Evolutionary conservation across 1,284 basidiomycete genomes (phyloP).

Genomic region (Ustilago xerochloae): DNA sequence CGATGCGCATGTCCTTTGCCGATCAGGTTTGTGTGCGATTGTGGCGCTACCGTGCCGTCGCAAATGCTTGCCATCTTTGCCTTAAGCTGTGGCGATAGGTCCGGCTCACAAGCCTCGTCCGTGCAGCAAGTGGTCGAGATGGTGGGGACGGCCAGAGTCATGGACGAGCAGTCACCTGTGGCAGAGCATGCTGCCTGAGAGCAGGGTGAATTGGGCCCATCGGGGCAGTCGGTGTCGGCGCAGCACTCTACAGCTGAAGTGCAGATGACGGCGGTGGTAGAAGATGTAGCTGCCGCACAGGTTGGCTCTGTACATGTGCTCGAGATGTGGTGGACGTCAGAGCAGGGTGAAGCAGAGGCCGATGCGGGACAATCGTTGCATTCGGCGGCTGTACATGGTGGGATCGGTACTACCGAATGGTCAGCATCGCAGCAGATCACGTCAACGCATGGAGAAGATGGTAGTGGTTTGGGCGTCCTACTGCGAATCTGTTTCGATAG

Average conservation of each 20-base stretch:
- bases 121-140: slow-evolving; percentile 29
- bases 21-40: neutral
- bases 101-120: slow-evolving; percentile 24
- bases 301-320: slow-evolving; percentile 29
- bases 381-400: slow-evolving; percentile 13
- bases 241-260: slow-evolving; percentile 30
- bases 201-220: slow-evolving; percentile 19
- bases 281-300: slow-evolving; percentile 30
- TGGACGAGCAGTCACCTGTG: slow-evolving; percentile 17
- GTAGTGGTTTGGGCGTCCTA: neutral
- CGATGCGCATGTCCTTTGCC: neutral
- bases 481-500: neutral
- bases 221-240: slow-evolving; percentile 17
- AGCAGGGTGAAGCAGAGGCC: slow-evolving; percentile 28
- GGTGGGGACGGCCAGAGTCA: slow-evolving; percentile 19
- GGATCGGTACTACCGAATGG: slow-evolving; percentile 1
- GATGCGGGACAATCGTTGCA: slow-evolving; percentile 21
- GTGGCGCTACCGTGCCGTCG: slow-evolving; percentile 3
- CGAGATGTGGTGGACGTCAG: slow-evolving; percentile 37
- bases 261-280: slow-evolving; percentile 11
- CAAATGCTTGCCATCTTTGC: slow-evolving; percentile 2
- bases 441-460: slow-evolving; percentile 1
- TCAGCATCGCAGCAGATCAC: slow-evolving; percentile 37
- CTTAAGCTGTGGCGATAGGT: neutral
- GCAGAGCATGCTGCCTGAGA: slow-evolving; percentile 17